Evolutionary conservation across 768 basidiomycete genomes (phyloP), one percentile per base, ranked within the genome.

Genomic region (Suillus decipiens): DNA sequence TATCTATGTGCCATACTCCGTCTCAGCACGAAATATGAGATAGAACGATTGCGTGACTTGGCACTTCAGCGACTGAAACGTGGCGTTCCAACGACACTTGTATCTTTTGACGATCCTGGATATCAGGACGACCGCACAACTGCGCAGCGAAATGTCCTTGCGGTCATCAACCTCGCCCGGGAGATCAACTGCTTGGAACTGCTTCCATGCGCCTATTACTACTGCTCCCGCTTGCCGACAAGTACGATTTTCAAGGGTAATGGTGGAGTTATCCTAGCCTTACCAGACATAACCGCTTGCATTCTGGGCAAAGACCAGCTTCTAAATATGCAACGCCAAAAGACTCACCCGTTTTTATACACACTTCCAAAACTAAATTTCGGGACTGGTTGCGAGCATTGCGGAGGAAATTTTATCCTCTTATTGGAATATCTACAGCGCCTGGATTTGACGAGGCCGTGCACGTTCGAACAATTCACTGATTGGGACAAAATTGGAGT

Each of bases 151-250:
- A 11, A 53, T n/a, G 51, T 12, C 31, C 53, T 61, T 22, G 47
- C 60, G 19, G 22, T 61, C 39, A 54, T 61, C 57, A 59, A 61
- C 10, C 5, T 61, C 56, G 60, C 60, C 8, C 33, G 60, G 24
- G 60, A 61, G 34, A 61, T 11, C 41, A 54, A 60, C 19, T 54
- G 33, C 34, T 41, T 34, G 33, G 53, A 57, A 31, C 19, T 61
- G 15, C 37, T 61, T 39, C 60, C 60, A 22, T 54, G 33, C n/a
- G 60, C 57, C 17, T 57, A 58, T 48, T 61, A 61, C 56, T 61
- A 36, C 56, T 61, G 57, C n/a, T 39, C 60, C 56, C 59, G 59
- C 17, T n/a, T 60, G 2, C 22, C 59, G 8, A 8, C 47, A 24
- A 33, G 31, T 19, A 53, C 51, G n/a, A 53, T 53, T 12, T 33